These are phyloP conservation scores for Suhomyces terraborum DNA, from an alignment of 1,139 yeast species.

Conservation along the genomic window DNA sequence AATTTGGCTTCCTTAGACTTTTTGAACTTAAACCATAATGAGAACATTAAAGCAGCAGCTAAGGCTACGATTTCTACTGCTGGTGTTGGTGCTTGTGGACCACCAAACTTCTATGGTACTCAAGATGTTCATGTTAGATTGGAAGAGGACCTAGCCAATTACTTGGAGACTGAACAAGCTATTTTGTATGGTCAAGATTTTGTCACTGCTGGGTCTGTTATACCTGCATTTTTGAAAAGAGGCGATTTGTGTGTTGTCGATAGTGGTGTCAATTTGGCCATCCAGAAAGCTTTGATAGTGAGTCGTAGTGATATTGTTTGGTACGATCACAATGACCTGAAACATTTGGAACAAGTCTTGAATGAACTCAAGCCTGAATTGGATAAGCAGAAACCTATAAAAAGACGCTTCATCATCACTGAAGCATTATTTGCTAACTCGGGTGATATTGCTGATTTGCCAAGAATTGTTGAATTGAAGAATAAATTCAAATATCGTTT, in stretches of 20 bases:
- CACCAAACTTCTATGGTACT: slow-evolving; percentile 96
- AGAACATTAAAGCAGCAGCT: slow-evolving; percentile 55
- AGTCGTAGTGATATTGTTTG: slow-evolving; percentile 84
- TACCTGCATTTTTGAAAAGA: slow-evolving; percentile 92
- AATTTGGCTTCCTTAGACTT: slow-evolving; percentile 70
- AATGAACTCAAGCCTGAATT: slow-evolving; percentile 61
- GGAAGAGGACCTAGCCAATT: slow-evolving; percentile 74
- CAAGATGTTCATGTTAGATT: slow-evolving; percentile 87
- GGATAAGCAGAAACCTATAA: slow-evolving; percentile 69
- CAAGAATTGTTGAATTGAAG: slow-evolving; percentile 71
- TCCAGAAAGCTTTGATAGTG: slow-evolving; percentile 86
- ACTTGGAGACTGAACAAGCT: slow-evolving; percentile 74
- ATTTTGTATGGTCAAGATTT: slow-evolving; percentile 94
- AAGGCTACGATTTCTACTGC: slow-evolving; percentile 59
- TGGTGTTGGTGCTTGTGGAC: slow-evolving; percentile 99
- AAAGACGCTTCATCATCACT: slow-evolving; percentile 85
- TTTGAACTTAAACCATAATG: slow-evolving; percentile 55
- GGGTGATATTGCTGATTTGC: slow-evolving; percentile 81
- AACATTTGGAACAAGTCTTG: slow-evolving; percentile 72
- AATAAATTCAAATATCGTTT: slow-evolving; percentile 81
- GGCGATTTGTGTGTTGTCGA: slow-evolving; percentile 94
- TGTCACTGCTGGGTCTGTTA: slow-evolving; percentile 90
- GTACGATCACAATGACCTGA: slow-evolving; percentile 87
- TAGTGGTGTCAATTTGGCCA: slow-evolving; percentile 69
- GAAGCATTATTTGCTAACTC: slow-evolving; percentile 83